A percentile compares a stretch with the other conserved stretches of the same genome.
Conservation (phyloP, 192 early-diverging fungal genomes). For the Gonapodya prolifera region DNA sequence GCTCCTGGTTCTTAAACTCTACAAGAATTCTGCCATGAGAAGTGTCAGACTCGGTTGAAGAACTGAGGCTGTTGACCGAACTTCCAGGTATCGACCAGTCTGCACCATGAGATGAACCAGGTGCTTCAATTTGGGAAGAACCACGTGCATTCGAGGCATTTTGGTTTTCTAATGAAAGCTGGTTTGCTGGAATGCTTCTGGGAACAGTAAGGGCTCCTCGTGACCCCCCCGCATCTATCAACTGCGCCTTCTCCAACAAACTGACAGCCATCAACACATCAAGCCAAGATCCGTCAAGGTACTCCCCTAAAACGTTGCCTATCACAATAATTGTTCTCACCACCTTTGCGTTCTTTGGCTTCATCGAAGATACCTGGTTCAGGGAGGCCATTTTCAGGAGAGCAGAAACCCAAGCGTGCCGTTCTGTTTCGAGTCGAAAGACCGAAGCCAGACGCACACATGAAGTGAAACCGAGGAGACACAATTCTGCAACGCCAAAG, state of each 20-base stretch:
- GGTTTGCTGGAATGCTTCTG: background rate
- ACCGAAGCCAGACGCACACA: conserved; percentile 3
- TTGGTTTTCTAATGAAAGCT: background rate
- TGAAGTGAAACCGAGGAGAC: conserved; percentile 6
- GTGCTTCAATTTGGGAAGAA: background rate
- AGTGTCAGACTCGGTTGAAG: background rate
- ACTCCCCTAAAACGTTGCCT: conserved; percentile 4
- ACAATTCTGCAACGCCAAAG: background rate
- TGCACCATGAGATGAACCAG: background rate
- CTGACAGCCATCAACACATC: conserved; percentile 8
- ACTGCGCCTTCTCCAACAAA: conserved; percentile 6
- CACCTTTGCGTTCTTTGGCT: conserved; percentile 7
- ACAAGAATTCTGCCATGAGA: background rate
- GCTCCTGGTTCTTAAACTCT: conserved; percentile 6
- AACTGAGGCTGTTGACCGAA: background rate
- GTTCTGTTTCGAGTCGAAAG: conserved; percentile 8
- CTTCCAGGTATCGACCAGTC: background rate
- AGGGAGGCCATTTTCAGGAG: conserved; percentile 7
- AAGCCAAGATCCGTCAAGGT: conserved; percentile 8
- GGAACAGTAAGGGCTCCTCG: background rate
- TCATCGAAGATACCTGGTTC: conserved; percentile 1
- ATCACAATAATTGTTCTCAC: conserved; percentile 8
- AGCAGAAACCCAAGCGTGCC: conserved; percentile 9
- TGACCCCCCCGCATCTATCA: conserved; percentile 3
- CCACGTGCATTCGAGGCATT: background rate